Evolutionary conservation across 139 green algal genomes (phyloP), one percentile per base, ranked within the genome.

Genomic region (Closterium sp.): DNA sequence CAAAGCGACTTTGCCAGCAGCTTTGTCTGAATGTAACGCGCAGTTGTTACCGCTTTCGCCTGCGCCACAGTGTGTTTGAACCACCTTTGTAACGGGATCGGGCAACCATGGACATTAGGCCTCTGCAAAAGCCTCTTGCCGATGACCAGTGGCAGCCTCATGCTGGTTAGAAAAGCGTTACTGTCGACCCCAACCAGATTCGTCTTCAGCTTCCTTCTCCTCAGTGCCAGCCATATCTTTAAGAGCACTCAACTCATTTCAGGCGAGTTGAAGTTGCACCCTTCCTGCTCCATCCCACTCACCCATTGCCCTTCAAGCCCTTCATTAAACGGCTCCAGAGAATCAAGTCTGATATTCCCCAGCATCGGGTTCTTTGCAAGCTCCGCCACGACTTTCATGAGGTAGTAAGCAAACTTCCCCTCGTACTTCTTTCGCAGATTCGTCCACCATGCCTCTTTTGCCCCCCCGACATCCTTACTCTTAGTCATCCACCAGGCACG

Each of bases 241-340:
- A 95, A 35, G 55, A 95, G 34, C 32, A 95, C 90, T 28, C 64
- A 81, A 31, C 88, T 34, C 88, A 94, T 93, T 2, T 84, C 36
- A 0, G 34, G 23, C n/a, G 85, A 5, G 16, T 69, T 36, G 85
- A 94, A 95, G 34, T 91, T 93, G 69, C 93, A 95, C 3, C 93
- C 93, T 84, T 95, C 93, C 66, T 95, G 93, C 43, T 89, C 90
- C 64, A 89, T 92, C 9, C 91, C 91, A 9, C 30, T 28, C 55
- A 89, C 84, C 93, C 93, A 95, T 12, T 33, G 90, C 9, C 28
- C 84, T 1, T 91, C 86, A n/a, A 33, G 25, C 55, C 91, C 91
- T 84, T 95, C 93, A 43, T 95, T 95, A 36, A 95, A 95, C 5
- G 93, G 93, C 21, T 91, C 91, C 69, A 95, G 21, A 1, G 91